Base-by-base conservation (phyloP, 78 protist genomes). In the Speleostelium caveatum region DNA sequence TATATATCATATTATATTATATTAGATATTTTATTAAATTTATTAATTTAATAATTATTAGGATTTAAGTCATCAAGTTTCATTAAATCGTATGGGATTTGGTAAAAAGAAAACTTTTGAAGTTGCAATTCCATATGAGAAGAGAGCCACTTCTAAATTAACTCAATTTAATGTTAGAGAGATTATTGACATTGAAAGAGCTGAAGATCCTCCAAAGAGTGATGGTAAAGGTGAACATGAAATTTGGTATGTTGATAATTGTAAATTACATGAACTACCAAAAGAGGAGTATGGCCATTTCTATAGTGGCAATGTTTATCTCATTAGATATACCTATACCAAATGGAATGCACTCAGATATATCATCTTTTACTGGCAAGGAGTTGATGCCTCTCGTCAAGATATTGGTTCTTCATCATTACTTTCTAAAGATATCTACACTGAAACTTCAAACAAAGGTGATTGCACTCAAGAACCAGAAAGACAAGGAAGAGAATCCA, bases 201-300 rank as follows among this genome's bases (percentile, higher is more conserved):
- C 89, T 0, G 89, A 80, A 38, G 89, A 80, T 30, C 60, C n/a
- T 3, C 39, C 35, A 3, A 49, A 72, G 14, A 56, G 72, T 33
- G 69, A 51, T 56, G 75, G 78, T 33, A 68, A 33, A 24, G 77
- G 89, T 28, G 62, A 38, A 39, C 68, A 67, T 35, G 89, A 80
- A 33, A 68, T 80, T 71, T 80, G 89, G 89, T 80, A 80, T 33
- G 61, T 80, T 28, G 89, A 80, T 5, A 53, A 80, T 30, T 49
- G 14, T 17, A 80, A 80, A 60, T 51, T 71, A 10, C 51, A 38
- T 28, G 72, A 65, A n/a, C 26, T 80, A 7, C 89, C 89, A 14
- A 33, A 67, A 32, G 78, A 80, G 35, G 89, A 80, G 60, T 80
- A 80, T 65, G 77, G 77, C 22, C 89, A 80, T n/a, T 80, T 80